Evolutionary conservation across 805 yeast genomes (phyloP).

Genomic region (Maudiozyma pseudohumilis): DNA sequence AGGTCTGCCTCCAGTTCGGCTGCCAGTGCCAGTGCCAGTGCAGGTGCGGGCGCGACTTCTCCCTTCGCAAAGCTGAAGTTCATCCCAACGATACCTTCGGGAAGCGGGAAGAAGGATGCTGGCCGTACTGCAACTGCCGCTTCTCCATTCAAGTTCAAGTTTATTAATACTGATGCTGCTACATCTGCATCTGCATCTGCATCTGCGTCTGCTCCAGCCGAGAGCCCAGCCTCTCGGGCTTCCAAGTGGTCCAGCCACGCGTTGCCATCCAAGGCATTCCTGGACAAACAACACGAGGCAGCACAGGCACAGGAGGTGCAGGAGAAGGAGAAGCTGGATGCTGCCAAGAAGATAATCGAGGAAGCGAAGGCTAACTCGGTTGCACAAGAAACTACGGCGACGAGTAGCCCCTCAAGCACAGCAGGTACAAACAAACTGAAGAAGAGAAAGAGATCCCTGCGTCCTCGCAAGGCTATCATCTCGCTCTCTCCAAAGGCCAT

Average conservation of each 20-base stretch:
- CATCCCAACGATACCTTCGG: background rate
- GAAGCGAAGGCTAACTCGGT: background rate
- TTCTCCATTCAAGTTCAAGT: constrained; percentile 5
- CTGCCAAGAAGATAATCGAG: constrained; percentile 9
- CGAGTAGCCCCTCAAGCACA: background rate
- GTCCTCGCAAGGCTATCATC: constrained; percentile 85
- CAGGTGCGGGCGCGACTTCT: background rate
- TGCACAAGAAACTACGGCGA: background rate
- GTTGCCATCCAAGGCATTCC: constrained; percentile 36
- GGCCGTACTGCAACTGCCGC: background rate
- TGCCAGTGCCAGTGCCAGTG: background rate
- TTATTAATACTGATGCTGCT: constrained; percentile 1
- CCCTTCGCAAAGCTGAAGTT: background rate
- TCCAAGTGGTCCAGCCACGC: constrained; percentile 38
- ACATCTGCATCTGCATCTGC: background rate
- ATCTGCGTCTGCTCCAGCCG: no score
- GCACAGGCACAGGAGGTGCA: constrained; percentile 7
- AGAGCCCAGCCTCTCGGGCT: background rate
- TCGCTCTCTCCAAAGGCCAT: constrained; percentile 71
- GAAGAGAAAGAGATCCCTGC: constrained; percentile 53
- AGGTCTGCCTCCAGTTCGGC: no score
- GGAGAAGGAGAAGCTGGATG: constrained; percentile 17
- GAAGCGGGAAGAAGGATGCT: background rate
- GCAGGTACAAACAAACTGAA: constrained; percentile 11
- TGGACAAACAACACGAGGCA: constrained; percentile 36